phyloP scores from a whole-genome alignment of 768 basidiomycete genomes.

The Antrodiella citrinella region DNA sequence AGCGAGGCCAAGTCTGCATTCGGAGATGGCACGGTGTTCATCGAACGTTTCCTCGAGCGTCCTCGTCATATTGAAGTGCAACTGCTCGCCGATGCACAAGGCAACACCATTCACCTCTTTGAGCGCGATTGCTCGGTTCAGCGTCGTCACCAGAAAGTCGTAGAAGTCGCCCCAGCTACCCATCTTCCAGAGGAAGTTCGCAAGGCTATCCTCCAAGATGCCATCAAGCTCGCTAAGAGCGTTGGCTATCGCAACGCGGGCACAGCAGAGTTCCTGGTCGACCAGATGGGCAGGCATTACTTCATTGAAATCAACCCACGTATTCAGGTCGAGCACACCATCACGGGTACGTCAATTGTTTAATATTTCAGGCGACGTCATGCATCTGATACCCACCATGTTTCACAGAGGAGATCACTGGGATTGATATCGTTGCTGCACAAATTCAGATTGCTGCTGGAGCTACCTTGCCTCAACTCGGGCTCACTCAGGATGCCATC shows the following conservation, averaged over 20 bases:
- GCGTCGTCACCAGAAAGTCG: conserved; percentile 96
- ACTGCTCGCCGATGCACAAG: conserved; percentile 81
- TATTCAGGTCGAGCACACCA: conserved; percentile 99
- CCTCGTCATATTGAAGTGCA: conserved; percentile 98
- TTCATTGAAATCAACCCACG: conserved; percentile 99
- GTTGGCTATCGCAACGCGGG: conserved; percentile 96
- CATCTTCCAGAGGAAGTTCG: conserved; percentile 89
- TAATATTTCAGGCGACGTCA: background rate
- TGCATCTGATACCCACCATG: conserved; percentile 1
- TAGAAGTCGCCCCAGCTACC: conserved; percentile 95
- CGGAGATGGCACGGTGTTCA: conserved; percentile 98
- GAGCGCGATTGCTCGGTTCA: conserved; percentile 99
- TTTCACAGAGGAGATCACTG: conserved; percentile 90
- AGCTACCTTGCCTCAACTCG: conserved; percentile 90
- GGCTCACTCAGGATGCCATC: conserved; percentile 92
- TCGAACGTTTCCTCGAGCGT: conserved; percentile 94
- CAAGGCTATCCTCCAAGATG: conserved; percentile 80
- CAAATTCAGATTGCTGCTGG: conserved; percentile 99
- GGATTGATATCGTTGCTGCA: conserved; percentile 97
- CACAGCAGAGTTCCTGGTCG: conserved; percentile 97
- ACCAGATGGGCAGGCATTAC: conserved; percentile 93
- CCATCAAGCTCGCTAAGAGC: conserved; percentile 89
- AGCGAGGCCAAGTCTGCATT: conserved; percentile 95
- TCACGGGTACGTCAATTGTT: conserved; percentile 67
- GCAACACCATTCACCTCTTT: conserved; percentile 96